A percentile compares a stretch with the other conserved stretches of the same genome.
phyloP scores from a whole-genome alignment of 2,329 filamentous ascomycete genomes.

The Colletotrichum salicis region DNA sequence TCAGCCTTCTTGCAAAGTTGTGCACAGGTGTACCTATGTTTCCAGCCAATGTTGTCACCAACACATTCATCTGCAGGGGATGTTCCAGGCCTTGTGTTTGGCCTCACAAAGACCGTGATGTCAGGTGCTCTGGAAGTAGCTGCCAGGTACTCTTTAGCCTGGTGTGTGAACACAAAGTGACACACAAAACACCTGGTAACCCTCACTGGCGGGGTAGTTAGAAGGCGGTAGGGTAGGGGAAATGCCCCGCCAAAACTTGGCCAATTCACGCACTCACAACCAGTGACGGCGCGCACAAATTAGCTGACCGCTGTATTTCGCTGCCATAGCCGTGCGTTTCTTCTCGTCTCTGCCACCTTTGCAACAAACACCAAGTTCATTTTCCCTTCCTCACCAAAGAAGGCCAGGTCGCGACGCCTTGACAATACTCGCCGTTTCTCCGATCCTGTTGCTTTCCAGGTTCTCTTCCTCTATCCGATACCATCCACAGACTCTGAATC shows the following conservation, averaged over 20 bases:
- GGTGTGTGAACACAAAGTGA: not conserved
- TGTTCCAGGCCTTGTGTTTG: conserved; percentile 18
- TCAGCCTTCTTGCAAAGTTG: conserved; percentile 6
- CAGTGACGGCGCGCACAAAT: conserved; percentile 37
- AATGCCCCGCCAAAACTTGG: conserved; percentile 36
- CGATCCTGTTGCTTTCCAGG: conserved; percentile 14
- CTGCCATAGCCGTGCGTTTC: conserved; percentile 21
- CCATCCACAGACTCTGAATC: not conserved
- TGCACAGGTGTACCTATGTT: not conserved
- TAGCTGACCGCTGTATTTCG: conserved; percentile 36
- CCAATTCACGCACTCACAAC: conserved; percentile 37
- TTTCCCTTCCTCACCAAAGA: conserved; percentile 19
- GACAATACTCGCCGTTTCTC: conserved; percentile 24
- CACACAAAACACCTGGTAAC: conserved; percentile 1
- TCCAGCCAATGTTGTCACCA: not conserved
- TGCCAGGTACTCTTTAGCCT: not conserved
- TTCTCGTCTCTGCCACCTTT: conserved; percentile 20
- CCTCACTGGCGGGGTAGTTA: conserved; percentile 28
- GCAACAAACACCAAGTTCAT: conserved; percentile 29
- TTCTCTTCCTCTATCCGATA: not conserved
- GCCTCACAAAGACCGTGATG: conserved; percentile 24
- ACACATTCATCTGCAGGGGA: not conserved
- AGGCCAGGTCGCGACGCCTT: conserved; percentile 33
- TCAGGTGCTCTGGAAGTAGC: conserved; percentile 12
- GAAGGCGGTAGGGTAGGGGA: conserved; percentile 28